phyloP scores from a whole-genome alignment of 176 grass and related monocot species.

The Paspalum notatum region DNA sequence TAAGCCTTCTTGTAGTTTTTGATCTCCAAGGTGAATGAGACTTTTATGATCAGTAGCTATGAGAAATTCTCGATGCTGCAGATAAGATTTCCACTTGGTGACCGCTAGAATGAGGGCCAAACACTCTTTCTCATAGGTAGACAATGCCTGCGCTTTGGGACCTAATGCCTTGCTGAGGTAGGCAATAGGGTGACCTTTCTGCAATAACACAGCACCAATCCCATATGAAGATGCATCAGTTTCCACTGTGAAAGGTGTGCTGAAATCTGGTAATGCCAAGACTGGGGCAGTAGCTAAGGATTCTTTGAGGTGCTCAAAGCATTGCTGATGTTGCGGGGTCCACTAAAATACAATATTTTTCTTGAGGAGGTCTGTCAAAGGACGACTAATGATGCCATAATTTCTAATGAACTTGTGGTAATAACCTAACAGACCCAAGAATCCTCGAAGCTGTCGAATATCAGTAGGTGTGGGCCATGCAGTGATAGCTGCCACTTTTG shows the following conservation, averaged over 20 bases:
- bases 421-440: not conserved
- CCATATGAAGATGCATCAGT: not conserved
- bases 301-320: not conserved
- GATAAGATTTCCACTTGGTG: not conserved
- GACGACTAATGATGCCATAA: fast-evolving
- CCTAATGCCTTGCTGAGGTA: not conserved
- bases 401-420: not conserved
- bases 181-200: not conserved
- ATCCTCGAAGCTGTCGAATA: no score
- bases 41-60: not conserved
- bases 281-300: not conserved
- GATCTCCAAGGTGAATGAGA: not conserved
- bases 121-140: not conserved
- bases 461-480: no score
- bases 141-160: not conserved
- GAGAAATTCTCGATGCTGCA: not conserved
- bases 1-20: not conserved
- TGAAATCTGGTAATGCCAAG: not conserved
- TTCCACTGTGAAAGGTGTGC: fast-evolving
- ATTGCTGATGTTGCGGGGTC: fast-evolving
- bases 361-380: fast-evolving
- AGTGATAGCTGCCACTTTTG: no score
- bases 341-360: fast-evolving
- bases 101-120: fast-evolving
- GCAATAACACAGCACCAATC: not conserved